Evolutionary conservation across 768 basidiomycete species (phyloP).

Genomic region (Serendipita sp.): DNA sequence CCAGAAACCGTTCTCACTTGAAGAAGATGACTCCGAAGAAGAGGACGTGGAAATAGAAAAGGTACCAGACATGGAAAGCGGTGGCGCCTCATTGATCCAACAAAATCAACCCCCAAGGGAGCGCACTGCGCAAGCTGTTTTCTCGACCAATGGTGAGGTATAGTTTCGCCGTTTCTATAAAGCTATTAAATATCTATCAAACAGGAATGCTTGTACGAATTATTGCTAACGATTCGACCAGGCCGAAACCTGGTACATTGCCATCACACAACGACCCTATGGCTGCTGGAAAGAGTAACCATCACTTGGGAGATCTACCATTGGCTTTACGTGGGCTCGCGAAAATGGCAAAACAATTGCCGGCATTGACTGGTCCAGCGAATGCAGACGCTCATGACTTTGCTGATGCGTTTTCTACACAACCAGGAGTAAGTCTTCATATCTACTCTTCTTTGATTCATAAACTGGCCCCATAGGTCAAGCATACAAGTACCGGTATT

Average conservation of each 20-base stretch:
- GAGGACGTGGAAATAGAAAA: slow-evolving; percentile 1
- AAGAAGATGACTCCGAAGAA: background rate
- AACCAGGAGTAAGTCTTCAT: background rate
- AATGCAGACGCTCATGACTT: background rate
- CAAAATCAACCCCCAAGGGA: slow-evolving; percentile 5
- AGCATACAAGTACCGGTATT: background rate
- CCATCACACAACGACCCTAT: background rate
- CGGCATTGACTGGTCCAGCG: background rate
- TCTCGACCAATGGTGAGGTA: background rate
- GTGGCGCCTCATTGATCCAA: background rate
- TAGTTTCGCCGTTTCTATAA: background rate
- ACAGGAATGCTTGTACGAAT: background rate
- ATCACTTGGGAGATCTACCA: slow-evolving; percentile 1
- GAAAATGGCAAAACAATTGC: background rate
- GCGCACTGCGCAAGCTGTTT: background rate
- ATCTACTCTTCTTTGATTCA: background rate
- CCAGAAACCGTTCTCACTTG: background rate
- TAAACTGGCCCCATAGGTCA: background rate
- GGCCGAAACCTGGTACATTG: background rate
- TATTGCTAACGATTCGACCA: background rate
- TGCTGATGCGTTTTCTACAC: background rate
- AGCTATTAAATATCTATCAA: background rate
- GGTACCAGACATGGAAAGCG: background rate
- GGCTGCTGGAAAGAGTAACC: background rate
- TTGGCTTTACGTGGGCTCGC: background rate